Base-by-base conservation (phyloP, 179 eudicot genomes). In the Patellifolia procumbens region DNA sequence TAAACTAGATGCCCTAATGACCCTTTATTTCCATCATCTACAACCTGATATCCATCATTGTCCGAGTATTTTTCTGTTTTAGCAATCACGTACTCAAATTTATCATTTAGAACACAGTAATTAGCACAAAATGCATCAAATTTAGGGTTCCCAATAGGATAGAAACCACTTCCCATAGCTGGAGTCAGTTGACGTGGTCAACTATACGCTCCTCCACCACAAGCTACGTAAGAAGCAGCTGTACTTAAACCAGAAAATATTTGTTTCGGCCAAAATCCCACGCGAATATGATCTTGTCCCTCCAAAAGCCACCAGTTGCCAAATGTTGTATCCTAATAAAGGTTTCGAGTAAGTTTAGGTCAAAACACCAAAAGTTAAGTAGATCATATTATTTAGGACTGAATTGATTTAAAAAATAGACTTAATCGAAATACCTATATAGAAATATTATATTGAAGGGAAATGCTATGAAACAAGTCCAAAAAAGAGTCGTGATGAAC, bases 251-350 rank as follows among this genome's bases (percentile, higher is more conserved):
- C 52, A 0, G n/a, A 4, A n/a, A 71, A 53, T 52, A 71, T 20
- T 0, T 55, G 2, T 8, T 28, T 13, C 17, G 63, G 63, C 74
- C 74, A 71, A 35, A 34, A 71, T 39, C 74, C 74, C 22, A 69
- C 22, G 15, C 8, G 16, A 28, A 12, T 15, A 1, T 43, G 2
- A 7, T 46, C 58, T 2, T 69, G 2, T 13, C 58, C 58, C 11
- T 24, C 37, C 20, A 15, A 5, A 24, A 69, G 39, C 58, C 73
- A 69, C 73, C 73, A 69, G 15, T 69, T 46, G 12, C 58, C 58
- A 51, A 37, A 37, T 1, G 42, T 37, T 37, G 42, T 37, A 37
- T 37, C 42, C 42, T 37, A 37, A 37, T 7, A 37, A 37, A 37
- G 4, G 1, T 3, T n/a, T 37, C 42, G 42, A 37, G 42, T 37